These are phyloP conservation scores for Diddensiella transvaalensis DNA, from an alignment of 805 yeast genomes.

Conservation along the genomic window DNA sequence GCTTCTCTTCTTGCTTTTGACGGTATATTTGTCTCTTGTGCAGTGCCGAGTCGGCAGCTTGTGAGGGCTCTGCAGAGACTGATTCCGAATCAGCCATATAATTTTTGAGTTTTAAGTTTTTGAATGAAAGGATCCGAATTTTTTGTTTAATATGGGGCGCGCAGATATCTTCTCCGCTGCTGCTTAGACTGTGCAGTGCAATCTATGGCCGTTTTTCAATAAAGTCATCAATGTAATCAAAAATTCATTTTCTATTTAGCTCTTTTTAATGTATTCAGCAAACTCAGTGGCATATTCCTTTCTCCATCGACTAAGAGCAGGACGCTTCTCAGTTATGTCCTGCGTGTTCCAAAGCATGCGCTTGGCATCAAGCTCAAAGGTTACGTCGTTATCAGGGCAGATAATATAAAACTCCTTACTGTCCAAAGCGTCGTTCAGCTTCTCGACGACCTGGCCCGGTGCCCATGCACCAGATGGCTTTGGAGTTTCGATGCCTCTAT, in stretches of 20 bases:
- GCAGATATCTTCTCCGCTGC: no score
- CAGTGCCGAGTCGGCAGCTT: not conserved
- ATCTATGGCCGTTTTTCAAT: no score
- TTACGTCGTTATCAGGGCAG: conserved; percentile 29
- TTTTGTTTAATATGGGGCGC: no score
- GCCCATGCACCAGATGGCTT: conserved; percentile 31
- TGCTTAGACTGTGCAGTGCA: no score
- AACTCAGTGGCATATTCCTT: conserved; percentile 11
- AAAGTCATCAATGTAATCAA: no score
- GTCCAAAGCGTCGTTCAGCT: conserved; percentile 21
- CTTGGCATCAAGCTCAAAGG: conserved; percentile 22
- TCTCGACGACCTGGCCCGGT: conserved; percentile 28
- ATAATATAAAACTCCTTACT: conserved; percentile 25
- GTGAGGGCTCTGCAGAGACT: no score
- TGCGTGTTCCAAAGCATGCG: conserved; percentile 26
- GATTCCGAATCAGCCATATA: no score
- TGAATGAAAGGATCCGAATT: no score
- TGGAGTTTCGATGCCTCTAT: conserved; percentile 17
- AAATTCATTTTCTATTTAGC: no score
- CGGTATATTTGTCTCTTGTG: conserved; percentile 37
- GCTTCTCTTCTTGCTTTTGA: conserved; percentile 45
- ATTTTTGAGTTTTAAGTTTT: no score
- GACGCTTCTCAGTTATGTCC: conserved; percentile 22
- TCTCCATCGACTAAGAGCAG: conserved; percentile 28
- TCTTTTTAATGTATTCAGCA: conserved; percentile 4